Base-by-base conservation (phyloP, 768 basidiomycete genomes). In the Panaeolus cyanescens region DNA sequence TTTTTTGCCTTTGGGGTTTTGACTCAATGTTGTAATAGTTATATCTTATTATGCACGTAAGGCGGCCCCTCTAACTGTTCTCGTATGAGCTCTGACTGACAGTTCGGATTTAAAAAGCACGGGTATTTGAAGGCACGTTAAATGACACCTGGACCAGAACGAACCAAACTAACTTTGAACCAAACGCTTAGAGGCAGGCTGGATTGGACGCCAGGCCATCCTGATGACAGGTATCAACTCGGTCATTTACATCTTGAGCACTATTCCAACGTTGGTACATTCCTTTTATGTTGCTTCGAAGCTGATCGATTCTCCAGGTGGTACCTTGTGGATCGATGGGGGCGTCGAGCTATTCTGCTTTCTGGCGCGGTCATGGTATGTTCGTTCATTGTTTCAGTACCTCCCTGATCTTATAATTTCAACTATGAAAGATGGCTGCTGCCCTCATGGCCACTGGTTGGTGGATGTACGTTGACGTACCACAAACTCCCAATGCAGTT, bases 161-260 rank as follows among this genome's bases (percentile, higher is more conserved):
- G 39, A 55, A 25, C 40, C 37, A 56, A 32, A 56, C 60, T n/a
- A 5, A 22, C 40, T 56, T 55, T 59, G 33, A 65, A 56, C 12
- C 60, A 36, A 54, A 59, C 62, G 32, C 39, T 32, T 71, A 95
- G 93, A 90, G 81, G 96, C 96, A 57, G 96, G 96, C 59, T 98
- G 95, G 95, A 82, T 95, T 57, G 96, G 96, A 13, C 84, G 96
- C 37, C 87, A 96, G 68, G 96, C 96, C 12, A 85, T 98, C 62
- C 80, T 98, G 25, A 98, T 98, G 96, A 93, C 95, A 12, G 96
- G 95, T 1, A 91, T 97, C 70, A 98, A 97, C 68, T 86, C 90
- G 6, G 79, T 92, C 58, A 89, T 94, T 62, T 94, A 94, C 65
- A 69, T 93, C 22, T 75, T 91, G 12, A 90, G 88, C 69, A 92